phyloP scores from a whole-genome alignment of 2,329 filamentous ascomycete genomes.

The Colletotrichum lentis region DNA sequence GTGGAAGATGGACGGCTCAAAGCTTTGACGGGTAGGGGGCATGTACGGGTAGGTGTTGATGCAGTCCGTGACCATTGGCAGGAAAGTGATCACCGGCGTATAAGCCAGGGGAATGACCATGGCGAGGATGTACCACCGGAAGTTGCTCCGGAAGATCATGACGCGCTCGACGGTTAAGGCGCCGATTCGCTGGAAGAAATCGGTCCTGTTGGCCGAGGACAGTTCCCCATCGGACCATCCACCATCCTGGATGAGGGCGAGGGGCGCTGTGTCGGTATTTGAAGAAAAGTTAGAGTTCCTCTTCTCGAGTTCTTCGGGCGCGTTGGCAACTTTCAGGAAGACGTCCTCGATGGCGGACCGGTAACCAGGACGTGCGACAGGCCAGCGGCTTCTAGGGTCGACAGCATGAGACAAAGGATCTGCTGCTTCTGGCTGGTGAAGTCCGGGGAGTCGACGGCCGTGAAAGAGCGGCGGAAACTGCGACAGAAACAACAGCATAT shows the following conservation, averaged over 20 bases:
- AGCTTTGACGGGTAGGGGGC: too few species aligned
- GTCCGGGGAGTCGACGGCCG: slow-evolving; percentile 65
- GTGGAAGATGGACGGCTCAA: too few species aligned
- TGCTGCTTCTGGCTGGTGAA: slow-evolving; percentile 56
- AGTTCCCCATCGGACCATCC: too few species aligned
- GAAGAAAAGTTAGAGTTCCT: not conserved
- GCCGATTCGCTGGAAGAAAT: slow-evolving; percentile 66
- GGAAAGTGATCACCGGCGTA: slow-evolving; percentile 38
- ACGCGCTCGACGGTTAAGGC: slow-evolving; percentile 71
- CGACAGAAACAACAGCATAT: slow-evolving; percentile 40
- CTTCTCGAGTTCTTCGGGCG: slow-evolving; percentile 58
- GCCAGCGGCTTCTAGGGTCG: slow-evolving; percentile 60
- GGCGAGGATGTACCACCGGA: slow-evolving; percentile 28
- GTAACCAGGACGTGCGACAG: slow-evolving; percentile 68
- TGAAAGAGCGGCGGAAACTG: slow-evolving; percentile 38
- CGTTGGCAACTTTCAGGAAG: slow-evolving; percentile 72
- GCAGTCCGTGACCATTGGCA: slow-evolving; percentile 40
- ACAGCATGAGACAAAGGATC: slow-evolving; percentile 65
- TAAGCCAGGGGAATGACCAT: slow-evolving; percentile 1
- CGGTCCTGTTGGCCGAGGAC: slow-evolving; percentile 59
- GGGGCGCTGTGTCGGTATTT: too few species aligned
- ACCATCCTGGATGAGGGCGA: too few species aligned
- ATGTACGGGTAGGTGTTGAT: too few species aligned
- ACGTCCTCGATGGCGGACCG: slow-evolving; percentile 78
- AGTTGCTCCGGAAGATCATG: slow-evolving; percentile 63